A percentile compares a stretch with the other conserved stretches of the same genome.
phyloP scores from a whole-genome alignment of 1,284 basidiomycete species.

The Anthracocystis setariae region DNA sequence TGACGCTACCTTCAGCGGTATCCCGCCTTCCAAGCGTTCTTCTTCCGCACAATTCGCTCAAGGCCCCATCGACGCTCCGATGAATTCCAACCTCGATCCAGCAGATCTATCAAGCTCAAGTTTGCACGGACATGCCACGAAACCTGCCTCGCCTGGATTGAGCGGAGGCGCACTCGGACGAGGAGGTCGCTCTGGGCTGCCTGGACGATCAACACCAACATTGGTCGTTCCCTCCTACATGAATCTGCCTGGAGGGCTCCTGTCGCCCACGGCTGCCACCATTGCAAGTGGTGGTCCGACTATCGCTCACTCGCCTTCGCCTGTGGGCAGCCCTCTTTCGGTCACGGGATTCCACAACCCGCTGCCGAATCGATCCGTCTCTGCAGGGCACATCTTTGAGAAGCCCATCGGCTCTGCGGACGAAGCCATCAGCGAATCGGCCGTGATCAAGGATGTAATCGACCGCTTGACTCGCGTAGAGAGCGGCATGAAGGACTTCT shows the following conservation, averaged over 20 bases:
- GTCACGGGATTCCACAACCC: conserved; percentile 21
- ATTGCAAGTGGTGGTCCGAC: conserved; percentile 26
- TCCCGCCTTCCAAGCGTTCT: conserved; percentile 12
- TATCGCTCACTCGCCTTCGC: conserved; percentile 32
- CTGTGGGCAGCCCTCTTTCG: conserved; percentile 34
- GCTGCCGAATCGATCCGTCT: conserved; percentile 26
- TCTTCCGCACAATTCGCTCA: conserved; percentile 19
- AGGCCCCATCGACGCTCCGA: conserved; percentile 11
- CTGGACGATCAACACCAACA: conserved; percentile 33
- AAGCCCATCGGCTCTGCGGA: conserved; percentile 17
- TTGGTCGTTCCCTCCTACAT: conserved; percentile 33
- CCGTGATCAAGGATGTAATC: conserved; percentile 77
- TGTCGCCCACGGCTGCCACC: conserved; percentile 51
- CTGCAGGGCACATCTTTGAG: conserved; percentile 29
- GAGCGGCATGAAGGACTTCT: conserved; percentile 76
- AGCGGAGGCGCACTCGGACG: conserved; percentile 12
- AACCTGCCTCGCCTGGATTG: conserved; percentile 15
- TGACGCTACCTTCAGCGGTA: conserved; percentile 10
- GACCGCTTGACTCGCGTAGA: conserved; percentile 80
- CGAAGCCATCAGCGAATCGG: conserved; percentile 20
- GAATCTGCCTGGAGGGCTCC: conserved; percentile 44
- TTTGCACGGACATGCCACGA: conserved; percentile 6
- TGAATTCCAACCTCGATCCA: conserved; percentile 4
- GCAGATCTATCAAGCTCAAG: conserved; percentile 1
- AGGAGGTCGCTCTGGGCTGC: conserved; percentile 2